Percentiles rank a stretch among this genome's conserved stretches.
Evolutionary conservation across 2,329 filamentous ascomycete genomes (phyloP).

Genomic region (Cadophora sp.): DNA sequence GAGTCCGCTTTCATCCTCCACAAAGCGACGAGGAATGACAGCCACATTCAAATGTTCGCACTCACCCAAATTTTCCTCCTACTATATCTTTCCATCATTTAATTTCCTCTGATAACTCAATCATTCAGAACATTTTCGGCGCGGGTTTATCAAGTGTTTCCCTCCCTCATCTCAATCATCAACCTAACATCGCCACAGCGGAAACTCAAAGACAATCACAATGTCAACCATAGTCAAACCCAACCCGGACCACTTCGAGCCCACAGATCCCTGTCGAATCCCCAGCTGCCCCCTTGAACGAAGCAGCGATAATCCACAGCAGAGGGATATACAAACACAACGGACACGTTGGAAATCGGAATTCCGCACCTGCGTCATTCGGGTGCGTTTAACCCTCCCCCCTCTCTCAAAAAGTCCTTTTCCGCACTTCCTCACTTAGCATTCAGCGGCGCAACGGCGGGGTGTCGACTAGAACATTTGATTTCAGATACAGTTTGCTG

Average conservation of each 20-base stretch:
- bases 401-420: no score
- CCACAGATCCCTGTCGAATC: conserved; percentile 11
- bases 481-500: background rate
- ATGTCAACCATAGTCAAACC: background rate
- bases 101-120: no score
- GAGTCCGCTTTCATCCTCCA: conserved; percentile 2
- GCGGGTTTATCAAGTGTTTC: no score
- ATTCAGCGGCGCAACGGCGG: no score
- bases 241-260: conserved; percentile 5
- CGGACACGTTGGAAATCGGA: background rate
- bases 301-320: conserved; percentile 20
- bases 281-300: conserved; percentile 20
- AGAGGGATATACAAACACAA: conserved; percentile 19
- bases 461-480: no score
- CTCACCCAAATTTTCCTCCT: background rate
- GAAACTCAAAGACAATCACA: background rate
- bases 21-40: background rate
- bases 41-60: background rate
- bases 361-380: background rate
- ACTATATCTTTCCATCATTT: background rate
- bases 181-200: no score
- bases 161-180: no score
- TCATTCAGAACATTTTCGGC: no score
- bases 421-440: no score
- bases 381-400: conserved; percentile 8